Conservation (phyloP, 805 yeast species). For the Lipomyces kockii region DNA sequence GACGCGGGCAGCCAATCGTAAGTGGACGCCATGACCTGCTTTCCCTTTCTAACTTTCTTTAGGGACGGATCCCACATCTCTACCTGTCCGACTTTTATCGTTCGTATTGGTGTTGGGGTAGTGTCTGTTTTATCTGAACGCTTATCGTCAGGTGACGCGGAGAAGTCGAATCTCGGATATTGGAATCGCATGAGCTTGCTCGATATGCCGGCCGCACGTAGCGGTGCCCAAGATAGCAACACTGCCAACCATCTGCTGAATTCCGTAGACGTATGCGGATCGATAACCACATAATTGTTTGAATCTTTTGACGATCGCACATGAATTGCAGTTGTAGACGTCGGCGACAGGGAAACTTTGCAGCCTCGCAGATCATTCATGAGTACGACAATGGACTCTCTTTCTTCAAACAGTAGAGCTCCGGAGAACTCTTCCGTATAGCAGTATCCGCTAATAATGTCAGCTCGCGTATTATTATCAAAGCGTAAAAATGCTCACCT, state of each 20-base stretch:
- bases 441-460: slow-evolving; percentile 25
- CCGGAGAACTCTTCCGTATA: slow-evolving; percentile 35
- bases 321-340: slow-evolving; percentile 26
- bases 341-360: slow-evolving; percentile 22
- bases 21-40: slow-evolving; percentile 1
- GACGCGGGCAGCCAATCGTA: slow-evolving; percentile 26
- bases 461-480: background rate
- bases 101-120: slow-evolving; percentile 15
- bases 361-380: slow-evolving; percentile 36
- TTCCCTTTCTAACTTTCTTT: slow-evolving; percentile 10
- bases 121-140: background rate
- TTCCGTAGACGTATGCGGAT: slow-evolving; percentile 24
- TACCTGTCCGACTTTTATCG: slow-evolving; percentile 32
- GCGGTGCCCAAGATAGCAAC: slow-evolving; percentile 32
- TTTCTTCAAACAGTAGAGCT: slow-evolving; percentile 26
- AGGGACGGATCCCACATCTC: slow-evolving; percentile 32
- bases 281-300: slow-evolving; percentile 20
- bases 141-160: background rate
- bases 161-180: slow-evolving; percentile 27
- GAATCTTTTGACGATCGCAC: slow-evolving; percentile 27
- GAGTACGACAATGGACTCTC: slow-evolving; percentile 15
- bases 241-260: slow-evolving; percentile 33
- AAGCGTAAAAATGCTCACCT: slow-evolving; percentile 13
- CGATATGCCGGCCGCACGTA: slow-evolving; percentile 32
- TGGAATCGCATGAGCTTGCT: slow-evolving; percentile 28